Base-by-base conservation (phyloP, 2,329 filamentous ascomycete genomes). In the Penicillium hordei region DNA sequence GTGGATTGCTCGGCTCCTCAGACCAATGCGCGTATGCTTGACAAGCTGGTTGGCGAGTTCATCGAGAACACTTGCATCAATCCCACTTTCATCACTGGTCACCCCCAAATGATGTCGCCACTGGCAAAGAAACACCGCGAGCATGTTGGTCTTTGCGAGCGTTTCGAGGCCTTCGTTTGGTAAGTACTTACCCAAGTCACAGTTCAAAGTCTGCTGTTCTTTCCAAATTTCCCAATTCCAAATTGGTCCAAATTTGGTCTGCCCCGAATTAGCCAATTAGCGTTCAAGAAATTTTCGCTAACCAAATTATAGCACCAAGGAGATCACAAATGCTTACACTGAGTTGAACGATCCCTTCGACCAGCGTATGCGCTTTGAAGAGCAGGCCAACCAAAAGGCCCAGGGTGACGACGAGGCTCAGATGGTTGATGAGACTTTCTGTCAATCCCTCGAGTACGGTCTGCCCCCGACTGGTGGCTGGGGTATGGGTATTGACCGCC, bases 261-360 rank as follows among this genome's bases (percentile, higher is more conserved):
- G 7, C 5, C 8, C 4, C 0, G 3, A 25, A 48, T 36, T 36
- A 31, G 15, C 45, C 45, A 25, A 25, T 48, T 5, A 36, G 21
- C 9, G 5, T 36, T 12, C 3, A 1, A 1, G 1, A 9, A 2
- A n/a, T 1, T 0, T 25, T n/a, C 2, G 15, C 39, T 51, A 43
- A 42, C 33, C n/a, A 23, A 27, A 38, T n/a, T 19, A 45, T 21
- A 52, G 50, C 31, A 51, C 45, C 19, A 48, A 94, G 85, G 93
- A 97, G 75, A 97, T 97, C 66, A 89, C 89, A 70, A 97, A 99
- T 72, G 93, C 93, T 6, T 95, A 97, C 80, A 97, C 93, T 39
- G 94, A 99, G 86, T 88, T 99, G 84, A 95, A 96, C 82, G 91
- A 97, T 70, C 92, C 93, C 56, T 93, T 96, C 70, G 93, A 97